Evolutionary conservation across 257 asterid species (phyloP).

Genomic region (Solanum verrucosum): DNA sequence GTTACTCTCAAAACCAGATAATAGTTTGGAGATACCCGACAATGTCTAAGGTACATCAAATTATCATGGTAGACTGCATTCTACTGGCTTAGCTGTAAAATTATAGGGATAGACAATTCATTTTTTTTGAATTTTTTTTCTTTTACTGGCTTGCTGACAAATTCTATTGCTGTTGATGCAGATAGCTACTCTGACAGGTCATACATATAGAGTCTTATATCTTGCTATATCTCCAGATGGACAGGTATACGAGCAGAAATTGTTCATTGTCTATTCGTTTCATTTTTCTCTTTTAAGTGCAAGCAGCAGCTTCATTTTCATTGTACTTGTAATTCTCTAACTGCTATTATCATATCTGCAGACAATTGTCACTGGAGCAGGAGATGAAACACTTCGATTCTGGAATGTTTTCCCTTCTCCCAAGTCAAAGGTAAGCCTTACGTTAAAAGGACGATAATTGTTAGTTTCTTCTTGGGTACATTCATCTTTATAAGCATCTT

Average conservation of each 20-base stretch:
- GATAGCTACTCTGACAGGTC: conserved; percentile 96
- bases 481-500: conserved; percentile 1
- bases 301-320: background rate
- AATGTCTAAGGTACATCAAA: conserved; percentile 67
- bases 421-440: conserved; percentile 64
- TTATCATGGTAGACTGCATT: background rate
- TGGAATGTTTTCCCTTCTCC: conserved; percentile 96
- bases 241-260: conserved; percentile 40
- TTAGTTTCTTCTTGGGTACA: background rate
- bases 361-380: conserved; percentile 99
- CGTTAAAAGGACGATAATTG: background rate
- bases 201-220: conserved; percentile 80
- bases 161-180: conserved; percentile 23
- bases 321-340: background rate
- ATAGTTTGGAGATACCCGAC: conserved; percentile 91
- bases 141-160: background rate
- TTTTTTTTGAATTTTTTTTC: background rate
- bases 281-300: background rate
- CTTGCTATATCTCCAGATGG: conserved; percentile 99
- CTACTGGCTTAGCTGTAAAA: background rate
- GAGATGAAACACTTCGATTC: conserved; percentile 93
- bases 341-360: conserved; percentile 2
- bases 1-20: conserved; percentile 92
- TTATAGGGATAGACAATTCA: background rate
- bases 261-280: background rate